These are phyloP conservation scores for Pestalotiopsis sp. DNA, from an alignment of 2,329 filamentous ascomycete genomes.

Conservation along the genomic window DNA sequence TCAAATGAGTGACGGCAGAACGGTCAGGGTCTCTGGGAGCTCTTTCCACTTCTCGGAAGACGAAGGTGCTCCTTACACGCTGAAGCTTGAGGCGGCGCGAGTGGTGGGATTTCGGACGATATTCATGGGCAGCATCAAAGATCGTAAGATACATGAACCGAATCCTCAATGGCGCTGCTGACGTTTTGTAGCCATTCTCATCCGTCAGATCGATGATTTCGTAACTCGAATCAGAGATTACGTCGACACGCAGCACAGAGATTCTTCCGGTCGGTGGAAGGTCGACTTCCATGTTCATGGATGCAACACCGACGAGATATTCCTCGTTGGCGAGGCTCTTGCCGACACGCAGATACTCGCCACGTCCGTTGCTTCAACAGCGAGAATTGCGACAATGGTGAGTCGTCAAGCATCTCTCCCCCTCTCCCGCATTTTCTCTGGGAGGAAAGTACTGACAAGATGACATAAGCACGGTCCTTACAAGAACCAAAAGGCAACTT, in stretches of 20 bases:
- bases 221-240: slow-evolving; percentile 34
- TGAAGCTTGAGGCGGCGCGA: slow-evolving; percentile 52
- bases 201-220: slow-evolving; percentile 40
- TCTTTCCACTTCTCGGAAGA: slow-evolving; percentile 35
- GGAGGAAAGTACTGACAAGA: background rate
- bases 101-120: slow-evolving; percentile 45
- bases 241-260: slow-evolving; percentile 21
- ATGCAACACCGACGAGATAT: slow-evolving; percentile 43
- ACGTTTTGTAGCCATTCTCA: slow-evolving; percentile 38
- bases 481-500: slow-evolving; percentile 51
- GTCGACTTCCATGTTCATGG: slow-evolving; percentile 50
- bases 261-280: slow-evolving; percentile 30
- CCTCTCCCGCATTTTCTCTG: background rate
- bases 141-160: slow-evolving; percentile 31
- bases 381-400: slow-evolving; percentile 40
- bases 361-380: slow-evolving; percentile 41
- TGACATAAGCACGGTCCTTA: slow-evolving; percentile 45
- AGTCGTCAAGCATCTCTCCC: slow-evolving; percentile 3
- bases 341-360: slow-evolving; percentile 48
- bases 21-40: slow-evolving; percentile 42
- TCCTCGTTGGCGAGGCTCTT: slow-evolving; percentile 48
- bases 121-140: slow-evolving; percentile 48
- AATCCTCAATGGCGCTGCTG: slow-evolving; percentile 5
- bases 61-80: slow-evolving; percentile 37
- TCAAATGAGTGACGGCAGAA: slow-evolving; percentile 40